Base-by-base conservation (phyloP, 345 rosid genomes). In the Eucalyptus cloeziana region DNA sequence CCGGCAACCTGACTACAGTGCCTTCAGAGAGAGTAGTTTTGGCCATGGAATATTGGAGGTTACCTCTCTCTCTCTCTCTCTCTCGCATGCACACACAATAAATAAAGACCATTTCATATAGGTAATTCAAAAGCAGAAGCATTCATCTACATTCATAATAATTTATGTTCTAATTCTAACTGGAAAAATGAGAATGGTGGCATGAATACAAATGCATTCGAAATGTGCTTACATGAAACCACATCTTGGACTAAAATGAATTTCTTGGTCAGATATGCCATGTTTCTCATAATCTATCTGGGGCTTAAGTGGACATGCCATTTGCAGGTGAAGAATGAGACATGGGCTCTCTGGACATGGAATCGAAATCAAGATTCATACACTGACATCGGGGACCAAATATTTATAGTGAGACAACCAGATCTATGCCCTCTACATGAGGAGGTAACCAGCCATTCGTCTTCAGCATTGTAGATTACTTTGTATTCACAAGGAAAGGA, bases 11-110 rank as follows among this genome's bases (percentile, higher is more conserved):
- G 98, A 98, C 45, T 98, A 94, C 89, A 97, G 98, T 88, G 99
- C 98, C 86, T 93, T 94, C 86, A 93, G 99, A 92, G 98, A 98
- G 88, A 95, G 96, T 90, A 98, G 99, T 92, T 97, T 97, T 54
- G 99, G 99, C 87, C 98, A 96, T 90, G 99, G 99, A 62, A 95
- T 95, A 87, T 90, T 97, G 79, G 99, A 98, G 99, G 99, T 98
- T 89, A n/a, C 76, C 76, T 13, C 40, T 69, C 44, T 69, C 81
- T 67, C 80, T 69, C 79, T 69, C 24, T 69, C 44, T 19, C 47
- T 37, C 47, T 10, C 2, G 0, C 47, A 76, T 7, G 27, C 47
- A 2, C 15, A 17, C 44, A 33, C 80, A 21, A 76, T 40, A 76
- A 76, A 40, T 11, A 10, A 40, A 76, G 83, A 22, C 30, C 30